phyloP scores from a whole-genome alignment of 257 asterid species.

The Solanum sitiens region DNA sequence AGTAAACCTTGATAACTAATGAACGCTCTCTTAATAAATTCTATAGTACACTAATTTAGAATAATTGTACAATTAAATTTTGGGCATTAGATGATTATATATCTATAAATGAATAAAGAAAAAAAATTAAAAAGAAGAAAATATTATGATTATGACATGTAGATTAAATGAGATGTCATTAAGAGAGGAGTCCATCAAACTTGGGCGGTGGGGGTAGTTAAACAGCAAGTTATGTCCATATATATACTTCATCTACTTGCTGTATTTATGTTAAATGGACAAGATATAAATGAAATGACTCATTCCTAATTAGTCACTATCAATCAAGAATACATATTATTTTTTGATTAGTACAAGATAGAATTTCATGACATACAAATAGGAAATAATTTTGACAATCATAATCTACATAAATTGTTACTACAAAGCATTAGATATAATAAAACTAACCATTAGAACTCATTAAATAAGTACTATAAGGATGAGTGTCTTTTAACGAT shows the following conservation, averaged over 20 bases:
- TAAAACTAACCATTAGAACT: background rate
- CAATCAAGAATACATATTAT: background rate
- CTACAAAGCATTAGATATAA: background rate
- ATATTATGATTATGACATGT: background rate
- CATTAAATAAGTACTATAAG: background rate
- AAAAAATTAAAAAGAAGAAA: background rate
- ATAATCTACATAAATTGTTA: background rate
- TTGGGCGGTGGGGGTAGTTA: background rate
- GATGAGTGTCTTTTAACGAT: background rate
- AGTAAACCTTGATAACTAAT: background rate
- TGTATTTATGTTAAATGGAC: background rate
- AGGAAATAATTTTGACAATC: background rate
- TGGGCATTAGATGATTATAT: background rate
- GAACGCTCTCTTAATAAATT: background rate
- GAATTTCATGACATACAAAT: background rate
- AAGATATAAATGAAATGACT: background rate
- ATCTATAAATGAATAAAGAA: background rate
- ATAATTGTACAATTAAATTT: background rate
- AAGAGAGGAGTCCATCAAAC: background rate
- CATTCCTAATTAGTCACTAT: background rate
- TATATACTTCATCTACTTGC: background rate
- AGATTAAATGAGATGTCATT: background rate
- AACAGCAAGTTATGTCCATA: background rate
- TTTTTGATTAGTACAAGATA: background rate
- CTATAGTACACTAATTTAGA: background rate